phyloP scores from a whole-genome alignment of 2,329 filamentous ascomycete genomes.

The Ophioceras dolichostomum region DNA sequence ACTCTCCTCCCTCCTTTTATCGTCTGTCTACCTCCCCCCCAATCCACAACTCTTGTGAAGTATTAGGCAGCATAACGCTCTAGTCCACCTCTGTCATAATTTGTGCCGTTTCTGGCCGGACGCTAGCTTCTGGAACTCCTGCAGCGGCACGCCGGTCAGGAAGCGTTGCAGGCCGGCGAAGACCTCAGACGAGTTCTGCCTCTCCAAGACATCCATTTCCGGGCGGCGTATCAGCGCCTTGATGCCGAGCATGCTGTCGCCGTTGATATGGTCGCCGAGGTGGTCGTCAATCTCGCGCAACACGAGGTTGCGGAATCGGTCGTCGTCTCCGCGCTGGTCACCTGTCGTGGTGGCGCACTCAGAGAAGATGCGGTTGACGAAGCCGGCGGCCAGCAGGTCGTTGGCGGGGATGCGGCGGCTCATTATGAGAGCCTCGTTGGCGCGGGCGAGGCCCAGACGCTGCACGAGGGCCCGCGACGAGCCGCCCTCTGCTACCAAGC shows the following conservation, averaged over 20 bases:
- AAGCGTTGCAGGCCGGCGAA: conserved; percentile 68
- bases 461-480: conserved; percentile 68
- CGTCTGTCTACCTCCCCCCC: no score
- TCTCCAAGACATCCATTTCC: conserved; percentile 41
- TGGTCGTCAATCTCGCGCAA: conserved; percentile 69
- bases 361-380: conserved; percentile 72
- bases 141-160: conserved; percentile 66
- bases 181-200: conserved; percentile 6
- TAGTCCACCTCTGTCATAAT: conserved; percentile 48
- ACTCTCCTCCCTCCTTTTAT: not conserved
- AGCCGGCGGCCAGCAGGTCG: conserved; percentile 66
- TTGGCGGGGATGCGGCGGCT: conserved; percentile 62
- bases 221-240: conserved; percentile 72
- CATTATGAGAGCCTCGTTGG: conserved; percentile 90
- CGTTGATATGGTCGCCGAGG: conserved; percentile 67
- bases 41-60: no score
- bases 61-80: no score
- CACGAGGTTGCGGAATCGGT: conserved; percentile 59
- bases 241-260: conserved; percentile 68
- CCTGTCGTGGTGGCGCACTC: no score
- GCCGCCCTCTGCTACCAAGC: conserved; percentile 81
- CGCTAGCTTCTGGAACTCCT: conserved; percentile 78
- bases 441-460: conserved; percentile 66
- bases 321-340: conserved; percentile 49
- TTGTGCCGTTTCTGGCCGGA: conserved; percentile 91